Evolutionary conservation across 352 stramenopile genomes (phyloP).

Genomic region (Phytophthora quininea): DNA sequence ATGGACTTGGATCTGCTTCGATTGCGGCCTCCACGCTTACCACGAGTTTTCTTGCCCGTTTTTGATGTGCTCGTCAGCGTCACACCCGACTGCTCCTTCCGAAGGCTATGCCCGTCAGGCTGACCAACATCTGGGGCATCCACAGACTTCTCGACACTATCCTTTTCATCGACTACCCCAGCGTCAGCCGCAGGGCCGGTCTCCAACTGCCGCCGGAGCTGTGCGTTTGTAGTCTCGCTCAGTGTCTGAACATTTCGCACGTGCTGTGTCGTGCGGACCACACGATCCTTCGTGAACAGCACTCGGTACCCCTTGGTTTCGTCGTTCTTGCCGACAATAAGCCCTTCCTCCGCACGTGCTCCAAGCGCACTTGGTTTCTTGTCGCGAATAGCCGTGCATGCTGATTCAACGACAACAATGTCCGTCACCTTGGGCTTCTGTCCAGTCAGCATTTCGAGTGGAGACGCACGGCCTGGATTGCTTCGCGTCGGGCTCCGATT

Average conservation of each 20-base stretch:
- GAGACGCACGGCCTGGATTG: slow-evolving; percentile 14
- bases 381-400: slow-evolving; percentile 5
- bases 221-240: not conserved
- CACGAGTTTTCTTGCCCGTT: too few relatives aligned
- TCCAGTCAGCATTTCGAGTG: slow-evolving; percentile 14
- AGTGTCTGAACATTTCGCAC: slow-evolving; percentile 9
- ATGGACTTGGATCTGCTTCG: too few relatives aligned
- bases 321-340: slow-evolving; percentile 9
- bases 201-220: too few relatives aligned
- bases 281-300: slow-evolving; percentile 5
- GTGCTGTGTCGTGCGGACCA: slow-evolving; percentile 5
- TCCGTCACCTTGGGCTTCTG: not conserved
- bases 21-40: too few relatives aligned
- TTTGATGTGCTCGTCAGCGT: too few relatives aligned
- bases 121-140: too few relatives aligned
- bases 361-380: not conserved
- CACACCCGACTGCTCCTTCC: too few relatives aligned
- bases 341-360: not conserved
- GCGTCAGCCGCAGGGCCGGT: too few relatives aligned
- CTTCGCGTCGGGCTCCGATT: slow-evolving; percentile 27
- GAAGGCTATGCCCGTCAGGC: too few relatives aligned
- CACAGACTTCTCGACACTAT: not conserved
- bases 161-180: too few relatives aligned
- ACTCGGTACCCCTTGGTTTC: slow-evolving; percentile 16
- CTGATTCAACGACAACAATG: slow-evolving; percentile 13